Percentiles rank a stretch among this genome's conserved stretches.
phyloP scores from a whole-genome alignment of 2,329 filamentous ascomycete genomes.

The Colletotrichum eremochloae region DNA sequence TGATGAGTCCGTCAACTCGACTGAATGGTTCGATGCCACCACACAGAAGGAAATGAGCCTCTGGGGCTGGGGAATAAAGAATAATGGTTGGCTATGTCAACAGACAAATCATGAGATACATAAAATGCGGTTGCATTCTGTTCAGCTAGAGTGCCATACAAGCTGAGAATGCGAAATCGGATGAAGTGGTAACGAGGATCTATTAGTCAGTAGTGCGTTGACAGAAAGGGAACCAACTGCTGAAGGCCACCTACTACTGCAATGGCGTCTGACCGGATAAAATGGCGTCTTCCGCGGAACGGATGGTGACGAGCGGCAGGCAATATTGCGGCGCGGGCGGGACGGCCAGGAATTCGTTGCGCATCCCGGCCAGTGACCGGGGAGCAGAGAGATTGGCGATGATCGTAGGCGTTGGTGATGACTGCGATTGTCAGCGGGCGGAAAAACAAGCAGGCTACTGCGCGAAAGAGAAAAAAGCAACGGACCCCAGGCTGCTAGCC shows the following conservation, averaged over 20 bases:
- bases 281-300: slow-evolving; percentile 26
- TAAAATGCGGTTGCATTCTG: slow-evolving; percentile 1
- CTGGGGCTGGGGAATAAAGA: background rate
- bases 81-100: background rate
- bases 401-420: slow-evolving; percentile 10
- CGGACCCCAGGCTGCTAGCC: slow-evolving; percentile 13
- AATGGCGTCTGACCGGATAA: slow-evolving; percentile 23
- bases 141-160: slow-evolving; percentile 7
- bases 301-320: slow-evolving; percentile 24
- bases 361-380: slow-evolving; percentile 26
- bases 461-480: slow-evolving; percentile 29
- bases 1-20: slow-evolving; percentile 5
- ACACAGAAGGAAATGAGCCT: slow-evolving; percentile 11
- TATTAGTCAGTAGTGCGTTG: background rate
- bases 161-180: slow-evolving; percentile 8
- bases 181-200: slow-evolving; percentile 9
- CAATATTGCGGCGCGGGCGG: slow-evolving; percentile 34
- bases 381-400: slow-evolving; percentile 25
- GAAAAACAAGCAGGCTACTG: slow-evolving; percentile 11
- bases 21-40: slow-evolving; percentile 32
- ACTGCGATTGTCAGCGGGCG: slow-evolving; percentile 23
- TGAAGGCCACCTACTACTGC: background rate
- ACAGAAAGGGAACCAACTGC: background rate
- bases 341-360: slow-evolving; percentile 35
- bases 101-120: slow-evolving; percentile 7